These are phyloP conservation scores for Neurospora cerealis DNA, from an alignment of 495 filamentous ascomycete species.

Conservation along the genomic window DNA sequence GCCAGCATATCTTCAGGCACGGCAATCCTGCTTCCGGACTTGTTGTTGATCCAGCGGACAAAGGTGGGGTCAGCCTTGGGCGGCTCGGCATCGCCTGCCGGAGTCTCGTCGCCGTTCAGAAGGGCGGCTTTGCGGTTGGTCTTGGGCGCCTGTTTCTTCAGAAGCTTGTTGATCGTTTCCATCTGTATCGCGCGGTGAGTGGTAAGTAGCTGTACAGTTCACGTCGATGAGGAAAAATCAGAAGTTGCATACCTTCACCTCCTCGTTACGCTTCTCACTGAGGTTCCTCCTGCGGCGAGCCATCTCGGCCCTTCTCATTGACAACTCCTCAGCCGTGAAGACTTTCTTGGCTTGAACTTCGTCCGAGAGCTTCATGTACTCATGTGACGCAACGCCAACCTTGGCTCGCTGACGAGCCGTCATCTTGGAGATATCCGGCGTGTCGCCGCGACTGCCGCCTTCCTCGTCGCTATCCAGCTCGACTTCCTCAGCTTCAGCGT, in stretches of 20 bases:
- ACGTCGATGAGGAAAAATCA: neutral
- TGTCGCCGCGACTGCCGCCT: conserved; percentile 34
- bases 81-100: conserved; percentile 26
- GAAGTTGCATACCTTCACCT: conserved; percentile 69
- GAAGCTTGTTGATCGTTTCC: conserved; percentile 95
- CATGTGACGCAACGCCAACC: conserved; percentile 50
- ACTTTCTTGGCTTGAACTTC: conserved; percentile 90
- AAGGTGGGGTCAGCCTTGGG: conserved; percentile 56
- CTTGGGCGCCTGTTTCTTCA: conserved; percentile 93
- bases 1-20: conserved; percentile 79
- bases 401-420: conserved; percentile 78
- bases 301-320: conserved; percentile 95
- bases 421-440: conserved; percentile 73
- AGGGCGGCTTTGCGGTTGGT: conserved; percentile 43
- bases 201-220: neutral
- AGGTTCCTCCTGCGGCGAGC: conserved; percentile 87
- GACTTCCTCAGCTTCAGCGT: conserved; percentile 43
- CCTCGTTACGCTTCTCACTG: conserved; percentile 96
- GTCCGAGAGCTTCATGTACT: conserved; percentile 71
- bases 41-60: conserved; percentile 69
- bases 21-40: conserved; percentile 53
- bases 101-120: conserved; percentile 42
- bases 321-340: conserved; percentile 86
- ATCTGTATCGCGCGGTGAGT: conserved; percentile 42
- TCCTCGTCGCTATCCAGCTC: conserved; percentile 59